Evolutionary conservation across 768 basidiomycete species (phyloP).

Genomic region (Mycena chlorophos): DNA sequence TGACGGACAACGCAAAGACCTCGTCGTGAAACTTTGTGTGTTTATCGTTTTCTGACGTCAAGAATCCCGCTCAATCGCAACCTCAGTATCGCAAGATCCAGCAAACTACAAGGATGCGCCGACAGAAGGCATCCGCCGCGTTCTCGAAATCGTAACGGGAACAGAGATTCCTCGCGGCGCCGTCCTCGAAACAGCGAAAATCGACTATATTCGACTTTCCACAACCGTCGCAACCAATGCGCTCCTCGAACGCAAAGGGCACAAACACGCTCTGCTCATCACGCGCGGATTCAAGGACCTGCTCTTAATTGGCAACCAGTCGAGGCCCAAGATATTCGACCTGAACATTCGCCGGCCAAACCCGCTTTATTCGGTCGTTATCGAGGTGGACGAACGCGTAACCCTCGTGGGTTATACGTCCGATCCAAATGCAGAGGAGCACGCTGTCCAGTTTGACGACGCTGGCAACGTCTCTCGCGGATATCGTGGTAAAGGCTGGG

Average conservation of each 20-base stretch:
- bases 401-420: constrained; percentile 92
- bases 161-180: constrained; percentile 64
- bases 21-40: constrained; percentile 88
- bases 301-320: constrained; percentile 91
- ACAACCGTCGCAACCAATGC: constrained; percentile 98
- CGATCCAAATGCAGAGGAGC: constrained; percentile 77
- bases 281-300: constrained; percentile 92
- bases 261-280: constrained; percentile 86
- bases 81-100: constrained; percentile 83
- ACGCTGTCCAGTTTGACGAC: constrained; percentile 76
- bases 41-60: constrained; percentile 13
- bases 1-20: constrained; percentile 60
- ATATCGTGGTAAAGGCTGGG: constrained; percentile 79
- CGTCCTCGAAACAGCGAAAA: constrained; percentile 74
- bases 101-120: constrained; percentile 89
- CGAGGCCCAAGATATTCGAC: constrained; percentile 93
- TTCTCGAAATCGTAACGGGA: constrained; percentile 77
- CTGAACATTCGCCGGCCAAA: constrained; percentile 79
- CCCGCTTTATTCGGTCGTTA: constrained; percentile 74
- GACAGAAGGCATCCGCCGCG: constrained; percentile 87
- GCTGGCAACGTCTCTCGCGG: constrained; percentile 64
- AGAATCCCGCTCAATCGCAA: not conserved
- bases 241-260: constrained; percentile 90
- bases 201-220: constrained; percentile 88
- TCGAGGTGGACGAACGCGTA: constrained; percentile 87